Percentiles rank a stretch among this genome's conserved stretches.
Evolutionary conservation across 2,329 filamentous ascomycete genomes (phyloP).

Genomic region (Coniochaeta ligniaria): DNA sequence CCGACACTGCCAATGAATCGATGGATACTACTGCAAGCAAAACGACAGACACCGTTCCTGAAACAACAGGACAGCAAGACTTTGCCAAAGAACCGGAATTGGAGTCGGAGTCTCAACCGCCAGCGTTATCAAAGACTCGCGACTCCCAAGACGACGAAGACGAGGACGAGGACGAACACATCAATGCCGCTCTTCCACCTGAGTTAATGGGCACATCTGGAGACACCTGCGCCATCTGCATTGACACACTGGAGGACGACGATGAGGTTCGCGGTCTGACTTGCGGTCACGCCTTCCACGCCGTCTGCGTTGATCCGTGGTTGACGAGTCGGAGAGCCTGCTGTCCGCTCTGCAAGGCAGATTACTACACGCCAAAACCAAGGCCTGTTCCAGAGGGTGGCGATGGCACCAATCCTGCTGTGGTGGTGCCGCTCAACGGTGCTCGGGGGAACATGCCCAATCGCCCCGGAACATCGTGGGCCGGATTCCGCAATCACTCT

Average conservation of each 20-base stretch:
- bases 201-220: slow-evolving; percentile 77
- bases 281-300: slow-evolving; percentile 98
- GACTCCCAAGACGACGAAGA: slow-evolving; percentile 39
- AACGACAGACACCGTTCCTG: background rate
- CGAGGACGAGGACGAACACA: slow-evolving; percentile 73
- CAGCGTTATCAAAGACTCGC: slow-evolving; percentile 12
- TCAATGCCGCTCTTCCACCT: slow-evolving; percentile 72
- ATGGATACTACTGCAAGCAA: background rate
- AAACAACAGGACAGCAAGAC: slow-evolving; percentile 3
- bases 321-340: slow-evolving; percentile 88
- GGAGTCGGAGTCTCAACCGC: slow-evolving; percentile 5
- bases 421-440: slow-evolving; percentile 10
- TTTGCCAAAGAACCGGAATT: slow-evolving; percentile 12
- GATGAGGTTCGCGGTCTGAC: slow-evolving; percentile 91
- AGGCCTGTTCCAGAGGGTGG: slow-evolving; percentile 47
- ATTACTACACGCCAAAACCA: slow-evolving; percentile 93
- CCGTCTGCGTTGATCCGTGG: slow-evolving; percentile 93
- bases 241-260: slow-evolving; percentile 88
- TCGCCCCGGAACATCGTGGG: slow-evolving; percentile 31
- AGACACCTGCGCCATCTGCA: slow-evolving; percentile 93
- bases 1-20: slow-evolving; percentile 11
- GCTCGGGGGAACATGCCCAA: slow-evolving; percentile 40
- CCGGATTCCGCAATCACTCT: slow-evolving; percentile 21
- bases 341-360: slow-evolving; percentile 95
- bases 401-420: background rate